Evolutionary conservation across 208 protist genomes (phyloP), one percentile per base, ranked within the genome.

Genomic region (Acanthamoeba castellanii): DNA sequence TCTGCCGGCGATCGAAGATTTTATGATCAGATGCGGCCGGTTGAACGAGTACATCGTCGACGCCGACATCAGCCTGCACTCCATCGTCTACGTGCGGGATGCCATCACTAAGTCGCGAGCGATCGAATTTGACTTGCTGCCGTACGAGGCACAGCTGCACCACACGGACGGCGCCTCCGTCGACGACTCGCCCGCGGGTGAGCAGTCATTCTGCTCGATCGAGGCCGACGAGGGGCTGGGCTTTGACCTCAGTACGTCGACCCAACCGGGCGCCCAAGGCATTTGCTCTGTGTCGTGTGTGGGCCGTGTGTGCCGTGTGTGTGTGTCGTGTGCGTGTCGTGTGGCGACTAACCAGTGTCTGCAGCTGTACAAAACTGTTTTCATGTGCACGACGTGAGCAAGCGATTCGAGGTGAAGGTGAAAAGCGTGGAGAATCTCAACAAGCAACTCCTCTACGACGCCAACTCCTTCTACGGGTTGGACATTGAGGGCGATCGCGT

Each of bases 21-120:
- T 27, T 37, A 22, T 82, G 74, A 25, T 82, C 14, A 42, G 74
- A 7, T 82, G 74, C 74, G 74, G 74, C 37, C 18, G 45, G 8
- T 30, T 82, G 74, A 82, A 52, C 45, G 74, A 82, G 74, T 82
- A 50, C 74, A 82, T 82, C 74, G 22, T 82, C 37, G 37, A 82
- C 25, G 4, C 74, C 37, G 74, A 82, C 25, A 34, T 82, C 74
- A 47, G 30, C 37, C 74, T 82, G 6, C 32, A 30, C 74, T 82
- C 74, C 11, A 82, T 82, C 14, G 45, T 82, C 74, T 82, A 82
- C 74, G 74, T 82, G 32, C 74, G 74, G 1, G 74, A 82, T 18
- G 74, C 74, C 45, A 45, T 82, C 74, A 82, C 74, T 34, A 82
- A 82, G 74, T 42, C 37, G 27, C 74, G 45, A 0, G 6, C 20